Base-by-base conservation (phyloP, 441 rosid genomes). In the Pelargonium cotyledonis region DNA sequence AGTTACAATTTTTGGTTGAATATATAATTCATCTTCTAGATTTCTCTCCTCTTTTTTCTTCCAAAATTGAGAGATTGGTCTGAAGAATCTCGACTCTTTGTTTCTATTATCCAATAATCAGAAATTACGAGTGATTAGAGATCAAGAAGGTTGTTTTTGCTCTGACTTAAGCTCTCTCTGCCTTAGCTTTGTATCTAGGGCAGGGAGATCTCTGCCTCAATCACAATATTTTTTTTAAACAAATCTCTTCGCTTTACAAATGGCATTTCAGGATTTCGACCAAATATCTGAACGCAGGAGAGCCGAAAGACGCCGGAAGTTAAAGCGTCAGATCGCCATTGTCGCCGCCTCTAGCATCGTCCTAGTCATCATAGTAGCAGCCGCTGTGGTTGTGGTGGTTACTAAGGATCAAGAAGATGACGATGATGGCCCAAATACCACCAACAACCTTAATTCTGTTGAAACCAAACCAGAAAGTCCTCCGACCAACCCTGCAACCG, bases 231-330 rank as follows among this genome's bases (percentile, higher is more conserved):
- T 1, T 41, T 5, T 41, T 41, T 41, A 41, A 23, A 60, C 0
- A 58, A 21, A 19, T 2, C 0, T 11, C 60, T 14, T 2, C 9
- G 8, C 1, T 18, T 58, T 11, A 7, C 60, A 46, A 57, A 83
- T 90, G 95, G 98, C 66, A 10, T 92, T 92, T 77, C 96, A 92
- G 49, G 98, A 92, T 78, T 92, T 92, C 38, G 96, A 88, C 70
- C 73, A 73, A 31, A 74, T 92, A 55, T 86, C 91, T 8, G 93
- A 90, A 70, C 84, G 90, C 55, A 83, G 93, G 65, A 77, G 76
- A 68, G 78, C 76, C 4, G 86, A 92, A 44, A 81, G 91, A 65
- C 72, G 80, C 70, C 89, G 79, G 0, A 86, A 86, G 60, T 62
- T 87, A 16, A 76, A 75, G 41, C 86, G 75, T 68, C 76, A 89